Conservation (phyloP, 1,139 yeast genomes). For the Pneumocystis sp. region DNA sequence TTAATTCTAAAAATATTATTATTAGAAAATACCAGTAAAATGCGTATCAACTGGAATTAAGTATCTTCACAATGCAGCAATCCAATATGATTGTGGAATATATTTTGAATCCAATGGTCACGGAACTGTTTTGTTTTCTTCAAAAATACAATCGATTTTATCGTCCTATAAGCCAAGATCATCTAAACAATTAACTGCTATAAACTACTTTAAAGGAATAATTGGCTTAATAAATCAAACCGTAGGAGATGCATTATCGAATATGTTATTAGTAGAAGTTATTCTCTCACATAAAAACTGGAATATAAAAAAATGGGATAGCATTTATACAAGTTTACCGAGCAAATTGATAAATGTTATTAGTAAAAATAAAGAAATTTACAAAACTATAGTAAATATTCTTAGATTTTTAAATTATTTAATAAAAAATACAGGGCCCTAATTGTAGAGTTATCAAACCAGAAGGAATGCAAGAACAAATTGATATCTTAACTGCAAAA, state of each 20-base stretch:
- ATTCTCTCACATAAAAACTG: constrained; percentile 43
- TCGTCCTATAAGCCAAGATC: constrained; percentile 22
- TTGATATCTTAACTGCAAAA: constrained; percentile 48
- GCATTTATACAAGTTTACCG: constrained; percentile 69
- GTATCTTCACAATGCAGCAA: constrained; percentile 82
- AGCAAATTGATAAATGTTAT: constrained; percentile 66
- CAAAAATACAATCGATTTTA: constrained; percentile 34
- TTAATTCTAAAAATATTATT: background rate
- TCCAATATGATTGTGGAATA: constrained; percentile 72
- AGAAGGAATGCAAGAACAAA: constrained; percentile 54
- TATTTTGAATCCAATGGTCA: constrained; percentile 99
- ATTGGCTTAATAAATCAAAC: constrained; percentile 78
- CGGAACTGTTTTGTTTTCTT: constrained; percentile 80
- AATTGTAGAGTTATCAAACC: constrained; percentile 74
- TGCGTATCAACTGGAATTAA: constrained; percentile 95
- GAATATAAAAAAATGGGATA: constrained; percentile 61
- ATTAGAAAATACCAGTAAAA: constrained; percentile 48
- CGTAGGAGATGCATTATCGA: constrained; percentile 94
- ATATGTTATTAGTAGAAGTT: constrained; percentile 59
- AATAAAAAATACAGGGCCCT: constrained; percentile 28
- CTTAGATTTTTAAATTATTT: background rate
- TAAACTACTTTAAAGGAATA: constrained; percentile 40
- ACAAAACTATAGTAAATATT: constrained; percentile 53
- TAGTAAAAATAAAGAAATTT: constrained; percentile 65
- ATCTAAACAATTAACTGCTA: constrained; percentile 31